phyloP scores from a whole-genome alignment of 2,329 filamentous ascomycete genomes.

The Ceratocystis colombiana region DNA sequence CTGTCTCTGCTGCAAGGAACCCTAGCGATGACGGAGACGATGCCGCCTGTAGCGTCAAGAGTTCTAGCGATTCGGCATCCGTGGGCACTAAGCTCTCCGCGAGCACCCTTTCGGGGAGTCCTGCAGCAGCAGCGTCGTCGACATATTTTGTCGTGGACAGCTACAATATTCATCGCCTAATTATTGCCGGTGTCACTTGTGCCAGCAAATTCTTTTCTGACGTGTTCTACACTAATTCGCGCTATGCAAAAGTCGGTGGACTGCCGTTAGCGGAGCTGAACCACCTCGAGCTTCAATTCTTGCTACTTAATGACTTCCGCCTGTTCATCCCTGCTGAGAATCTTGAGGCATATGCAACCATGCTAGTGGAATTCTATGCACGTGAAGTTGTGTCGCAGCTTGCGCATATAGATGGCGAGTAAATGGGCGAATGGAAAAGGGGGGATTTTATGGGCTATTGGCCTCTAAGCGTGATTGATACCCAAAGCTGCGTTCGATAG shows the following conservation, averaged over 20 bases:
- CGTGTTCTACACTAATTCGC: constrained; percentile 97
- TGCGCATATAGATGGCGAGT: constrained; percentile 6
- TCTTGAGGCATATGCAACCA: constrained; percentile 91
- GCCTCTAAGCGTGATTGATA: neutral
- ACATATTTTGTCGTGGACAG: constrained; percentile 89
- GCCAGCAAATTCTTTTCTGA: constrained; percentile 99
- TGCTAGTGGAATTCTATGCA: constrained; percentile 97
- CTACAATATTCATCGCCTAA: constrained; percentile 94
- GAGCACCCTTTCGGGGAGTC: neutral
- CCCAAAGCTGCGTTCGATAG: neutral
- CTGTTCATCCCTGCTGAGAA: constrained; percentile 89
- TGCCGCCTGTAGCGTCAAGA: constrained; percentile 26
- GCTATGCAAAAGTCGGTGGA: constrained; percentile 98
- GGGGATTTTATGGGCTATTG: too few species aligned
- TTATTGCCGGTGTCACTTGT: constrained; percentile 94
- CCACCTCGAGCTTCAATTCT: constrained; percentile 89
- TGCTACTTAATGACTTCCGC: constrained; percentile 90
- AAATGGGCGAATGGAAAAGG: neutral
- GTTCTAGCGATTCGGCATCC: constrained; percentile 33
- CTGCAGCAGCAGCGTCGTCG: constrained; percentile 27
- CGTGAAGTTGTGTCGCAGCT: constrained; percentile 60
- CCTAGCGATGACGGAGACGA: constrained; percentile 13
- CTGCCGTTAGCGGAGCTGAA: constrained; percentile 87
- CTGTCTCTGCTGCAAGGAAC: neutral
- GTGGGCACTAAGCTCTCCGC: constrained; percentile 29